Evolutionary conservation across 352 stramenopile species (phyloP).

Genomic region (Elongisporangium anandrum): DNA sequence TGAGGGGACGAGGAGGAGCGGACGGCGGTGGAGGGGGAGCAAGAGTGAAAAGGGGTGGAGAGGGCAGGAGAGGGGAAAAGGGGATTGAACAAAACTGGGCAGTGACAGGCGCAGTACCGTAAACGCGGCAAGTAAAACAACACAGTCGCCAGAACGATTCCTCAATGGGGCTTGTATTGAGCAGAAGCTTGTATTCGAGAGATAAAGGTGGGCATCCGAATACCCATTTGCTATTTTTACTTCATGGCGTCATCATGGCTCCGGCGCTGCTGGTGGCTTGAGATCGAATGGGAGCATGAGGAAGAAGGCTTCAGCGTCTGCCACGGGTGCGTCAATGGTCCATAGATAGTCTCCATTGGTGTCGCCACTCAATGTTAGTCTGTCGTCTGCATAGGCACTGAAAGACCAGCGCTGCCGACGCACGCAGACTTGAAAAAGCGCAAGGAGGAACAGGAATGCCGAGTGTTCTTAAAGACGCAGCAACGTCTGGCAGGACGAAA

Average conservation of each 20-base stretch:
- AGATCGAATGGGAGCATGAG: neutral
- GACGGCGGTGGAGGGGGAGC: neutral
- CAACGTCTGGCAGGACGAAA: neutral
- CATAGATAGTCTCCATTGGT: neutral
- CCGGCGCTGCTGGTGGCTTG: neutral
- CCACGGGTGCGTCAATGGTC: neutral
- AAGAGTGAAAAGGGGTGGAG: neutral
- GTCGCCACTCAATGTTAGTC: no score
- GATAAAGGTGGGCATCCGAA: neutral
- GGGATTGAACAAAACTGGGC: neutral
- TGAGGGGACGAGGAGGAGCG: slow-evolving; percentile 2
- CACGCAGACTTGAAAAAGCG: neutral
- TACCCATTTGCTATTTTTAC: neutral
- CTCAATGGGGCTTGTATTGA: neutral
- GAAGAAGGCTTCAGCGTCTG: neutral
- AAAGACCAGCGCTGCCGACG: neutral
- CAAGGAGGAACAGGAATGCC: neutral
- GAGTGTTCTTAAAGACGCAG: neutral
- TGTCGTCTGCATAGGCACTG: neutral
- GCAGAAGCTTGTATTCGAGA: neutral
- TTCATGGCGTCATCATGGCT: neutral
- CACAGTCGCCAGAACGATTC: neutral
- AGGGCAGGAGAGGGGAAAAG: neutral
- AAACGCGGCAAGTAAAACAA: neutral
- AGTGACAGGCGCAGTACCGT: neutral